Conservation (phyloP, 2,329 filamentous ascomycete species). For the Microthyrium microscopicum region DNA sequence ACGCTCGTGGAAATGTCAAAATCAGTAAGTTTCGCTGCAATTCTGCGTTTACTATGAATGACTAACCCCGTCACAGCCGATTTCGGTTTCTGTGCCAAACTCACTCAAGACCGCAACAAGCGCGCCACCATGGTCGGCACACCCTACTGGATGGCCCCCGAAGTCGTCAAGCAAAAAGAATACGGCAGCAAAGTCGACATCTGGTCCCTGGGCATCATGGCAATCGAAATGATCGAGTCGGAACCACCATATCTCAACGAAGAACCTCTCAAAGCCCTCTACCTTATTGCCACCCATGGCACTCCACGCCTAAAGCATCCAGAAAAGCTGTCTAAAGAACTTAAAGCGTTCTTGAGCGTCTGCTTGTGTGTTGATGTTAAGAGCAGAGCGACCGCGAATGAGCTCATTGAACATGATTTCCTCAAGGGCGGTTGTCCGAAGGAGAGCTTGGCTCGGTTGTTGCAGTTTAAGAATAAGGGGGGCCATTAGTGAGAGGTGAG, state of each 20-base stretch:
- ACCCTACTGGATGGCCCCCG: conserved; percentile 99
- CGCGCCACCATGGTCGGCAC: conserved; percentile 98
- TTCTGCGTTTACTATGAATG: conserved; percentile 1
- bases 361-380: conserved; percentile 95
- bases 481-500: no score
- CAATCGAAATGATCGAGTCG: conserved; percentile 98
- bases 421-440: conserved; percentile 79
- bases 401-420: conserved; percentile 85
- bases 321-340: conserved; percentile 91
- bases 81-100: conserved; percentile 97
- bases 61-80: conserved; percentile 49
- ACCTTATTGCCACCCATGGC: conserved; percentile 94
- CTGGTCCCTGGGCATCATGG: conserved; percentile 98
- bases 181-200: conserved; percentile 98
- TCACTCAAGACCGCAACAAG: conserved; percentile 92
- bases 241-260: conserved; percentile 97
- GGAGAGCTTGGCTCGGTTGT: conserved; percentile 65
- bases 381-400: conserved; percentile 77
- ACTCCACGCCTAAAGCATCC: conserved; percentile 95
- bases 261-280: conserved; percentile 90
- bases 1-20: conserved; percentile 90
- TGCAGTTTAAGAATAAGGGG: conserved; percentile 66
- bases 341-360: conserved; percentile 91
- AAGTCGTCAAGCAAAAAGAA: conserved; percentile 98
- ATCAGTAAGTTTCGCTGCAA: conserved; percentile 53